Evolutionary conservation across 805 yeast genomes (phyloP).

Genomic region (Candida xyloterini): DNA sequence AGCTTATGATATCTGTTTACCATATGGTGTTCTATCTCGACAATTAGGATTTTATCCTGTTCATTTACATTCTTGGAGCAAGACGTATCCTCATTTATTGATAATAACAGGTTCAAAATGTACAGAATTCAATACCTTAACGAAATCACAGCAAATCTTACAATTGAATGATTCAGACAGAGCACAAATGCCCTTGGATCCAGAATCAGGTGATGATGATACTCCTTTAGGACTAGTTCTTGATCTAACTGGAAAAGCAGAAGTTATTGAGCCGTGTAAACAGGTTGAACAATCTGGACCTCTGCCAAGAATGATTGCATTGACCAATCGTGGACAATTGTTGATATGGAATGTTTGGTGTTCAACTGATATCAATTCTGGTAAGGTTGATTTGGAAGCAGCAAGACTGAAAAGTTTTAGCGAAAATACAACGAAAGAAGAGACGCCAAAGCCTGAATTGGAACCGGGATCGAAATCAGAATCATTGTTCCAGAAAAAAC

Average conservation of each 20-base stretch:
- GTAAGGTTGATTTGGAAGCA: slow-evolving; percentile 21
- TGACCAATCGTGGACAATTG: slow-evolving; percentile 62
- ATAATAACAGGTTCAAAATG: slow-evolving; percentile 62
- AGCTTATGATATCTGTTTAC: slow-evolving; percentile 33
- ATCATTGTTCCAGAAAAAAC: background rate
- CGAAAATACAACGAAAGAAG: background rate
- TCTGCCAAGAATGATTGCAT: slow-evolving; percentile 61
- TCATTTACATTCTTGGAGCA: slow-evolving; percentile 40
- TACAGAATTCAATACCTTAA: slow-evolving; percentile 54
- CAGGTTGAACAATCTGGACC: slow-evolving; percentile 58
- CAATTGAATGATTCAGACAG: slow-evolving; percentile 67
- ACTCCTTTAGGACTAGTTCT: slow-evolving; percentile 68
- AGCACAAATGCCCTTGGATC: slow-evolving; percentile 72
- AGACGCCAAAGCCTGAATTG: background rate
- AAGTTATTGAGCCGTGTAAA: slow-evolving; percentile 50
- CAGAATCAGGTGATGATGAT: slow-evolving; percentile 62
- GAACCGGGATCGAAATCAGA: too few species aligned
- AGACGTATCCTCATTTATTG: slow-evolving; percentile 31
- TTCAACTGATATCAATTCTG: slow-evolving; percentile 45
- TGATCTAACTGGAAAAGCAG: slow-evolving; percentile 48
- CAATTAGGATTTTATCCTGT: slow-evolving; percentile 44
- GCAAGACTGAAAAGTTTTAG: background rate
- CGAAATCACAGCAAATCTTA: slow-evolving; percentile 36
- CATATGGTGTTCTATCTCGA: slow-evolving; percentile 51
- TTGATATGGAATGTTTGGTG: slow-evolving; percentile 66